Evolutionary conservation across 2,329 filamentous ascomycete genomes (phyloP).

Genomic region (Hirsutella rhossiliensis): DNA sequence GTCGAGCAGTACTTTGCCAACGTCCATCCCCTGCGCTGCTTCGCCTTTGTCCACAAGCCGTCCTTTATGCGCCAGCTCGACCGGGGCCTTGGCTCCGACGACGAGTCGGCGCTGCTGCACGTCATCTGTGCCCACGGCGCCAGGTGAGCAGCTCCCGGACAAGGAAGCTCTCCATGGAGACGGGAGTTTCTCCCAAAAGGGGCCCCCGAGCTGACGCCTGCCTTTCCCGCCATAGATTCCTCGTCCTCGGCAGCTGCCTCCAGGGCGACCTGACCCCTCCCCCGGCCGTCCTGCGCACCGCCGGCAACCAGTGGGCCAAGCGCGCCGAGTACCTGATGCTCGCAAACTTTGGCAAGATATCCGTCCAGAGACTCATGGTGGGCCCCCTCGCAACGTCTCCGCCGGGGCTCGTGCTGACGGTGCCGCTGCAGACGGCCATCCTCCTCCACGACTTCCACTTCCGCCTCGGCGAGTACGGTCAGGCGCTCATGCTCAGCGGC

Average conservation of each 20-base stretch:
- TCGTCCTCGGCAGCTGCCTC: constrained; percentile 14
- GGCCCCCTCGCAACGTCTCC: not conserved
- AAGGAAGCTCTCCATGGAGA: no score
- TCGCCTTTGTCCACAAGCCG: constrained; percentile 27
- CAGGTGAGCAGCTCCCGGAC: no score
- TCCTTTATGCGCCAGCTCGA: constrained; percentile 26
- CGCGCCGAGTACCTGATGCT: constrained; percentile 22
- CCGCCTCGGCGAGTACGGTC: constrained; percentile 24
- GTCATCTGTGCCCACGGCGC: constrained; percentile 26
- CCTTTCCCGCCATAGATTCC: constrained; percentile 16
- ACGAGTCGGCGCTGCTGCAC: constrained; percentile 23
- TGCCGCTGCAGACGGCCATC: constrained; percentile 18
- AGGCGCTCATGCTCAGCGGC: constrained; percentile 28
- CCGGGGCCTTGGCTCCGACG: constrained; percentile 21
- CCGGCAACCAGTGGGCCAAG: constrained; percentile 25
- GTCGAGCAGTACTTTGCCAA: constrained; percentile 27
- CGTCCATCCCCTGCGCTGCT: constrained; percentile 26
- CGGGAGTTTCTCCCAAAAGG: no score
- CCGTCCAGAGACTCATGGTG: constrained; percentile 26
- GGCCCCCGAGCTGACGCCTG: no score
- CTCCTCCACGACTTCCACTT: constrained; percentile 28
- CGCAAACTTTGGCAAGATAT: constrained; percentile 25
- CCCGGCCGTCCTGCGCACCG: constrained; percentile 16
- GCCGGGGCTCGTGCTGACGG: not conserved
- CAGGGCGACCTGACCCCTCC: constrained; percentile 18